Evolutionary conservation across 768 basidiomycete species (phyloP), one percentile per base, ranked within the genome.

Genomic region (Suillus cothurnatus): DNA sequence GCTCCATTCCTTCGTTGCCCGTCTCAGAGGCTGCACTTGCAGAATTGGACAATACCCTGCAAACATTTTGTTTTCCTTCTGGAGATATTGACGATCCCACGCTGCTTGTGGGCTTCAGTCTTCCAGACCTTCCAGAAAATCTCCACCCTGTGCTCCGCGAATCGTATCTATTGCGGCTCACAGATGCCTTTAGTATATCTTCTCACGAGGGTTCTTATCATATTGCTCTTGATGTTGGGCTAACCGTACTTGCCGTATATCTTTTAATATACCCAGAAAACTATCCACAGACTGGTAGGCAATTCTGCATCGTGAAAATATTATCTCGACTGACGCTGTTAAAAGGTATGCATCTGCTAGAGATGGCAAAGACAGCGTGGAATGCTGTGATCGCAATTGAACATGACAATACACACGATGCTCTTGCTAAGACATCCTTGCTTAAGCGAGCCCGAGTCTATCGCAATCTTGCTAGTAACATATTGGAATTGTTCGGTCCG

Each of bases 271-370:
- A 94, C 70, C 91, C 93, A 1, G 78, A 76, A 2, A 89, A 90
- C 71, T 93, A 92, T 74, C 93, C 92, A n/a, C 90, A 93, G 68
- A 91, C 88, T 31, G 93, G 93, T 91, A 62, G 68, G 84, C 73
- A 38, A 15, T 19, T 38, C 8, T 61, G 31, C 26, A 9, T 67
- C 21, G 34, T 34, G 43, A 11, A 41, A 26, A 28, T 39, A 1
- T 28, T 19, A 11, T 11, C 52, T 59, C 3, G 50, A 39, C 45
- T 17, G 62, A 31, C 63, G 26, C 21, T 64, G 47, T n/a, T 56
- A 43, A 23, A 63, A 94, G 92, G 92, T 17, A 81, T 92, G 78
- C 93, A 94, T 74, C 77, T 87, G 14, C 73, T 93, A 23, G 92
- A 94, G 71, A 76, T 92, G 71, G 84, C 91, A 2, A 93, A 93